Conservation (phyloP, 345 rosid genomes). For the Rubroshorea leprosula region DNA sequence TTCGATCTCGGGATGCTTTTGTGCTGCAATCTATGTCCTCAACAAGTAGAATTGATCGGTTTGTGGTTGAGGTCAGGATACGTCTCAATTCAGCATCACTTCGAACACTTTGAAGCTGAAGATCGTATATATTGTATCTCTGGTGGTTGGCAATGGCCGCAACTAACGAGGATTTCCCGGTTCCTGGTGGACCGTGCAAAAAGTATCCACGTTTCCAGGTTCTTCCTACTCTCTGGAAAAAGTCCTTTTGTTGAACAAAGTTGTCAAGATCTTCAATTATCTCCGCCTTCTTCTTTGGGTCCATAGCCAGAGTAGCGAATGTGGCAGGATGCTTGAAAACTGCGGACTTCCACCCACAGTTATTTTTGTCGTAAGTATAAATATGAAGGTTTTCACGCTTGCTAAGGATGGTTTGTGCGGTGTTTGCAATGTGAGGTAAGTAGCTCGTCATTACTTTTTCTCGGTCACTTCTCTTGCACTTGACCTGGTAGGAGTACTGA, state of each 20-base stretch:
- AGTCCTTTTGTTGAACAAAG: slow-evolving; percentile 4
- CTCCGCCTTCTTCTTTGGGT: background rate
- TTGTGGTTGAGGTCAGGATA: slow-evolving; percentile 7
- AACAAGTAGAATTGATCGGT: slow-evolving; percentile 45
- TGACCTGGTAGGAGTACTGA: slow-evolving; percentile 20
- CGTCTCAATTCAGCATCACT: slow-evolving; percentile 10
- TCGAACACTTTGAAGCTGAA: slow-evolving; percentile 7
- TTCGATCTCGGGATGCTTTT: background rate
- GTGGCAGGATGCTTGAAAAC: slow-evolving; percentile 11
- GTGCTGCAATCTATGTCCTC: slow-evolving; percentile 60
- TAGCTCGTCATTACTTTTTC: slow-evolving; percentile 10
- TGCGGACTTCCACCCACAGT: slow-evolving; percentile 1
- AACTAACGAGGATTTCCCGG: slow-evolving; percentile 13
- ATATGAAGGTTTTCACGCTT: slow-evolving; percentile 18
- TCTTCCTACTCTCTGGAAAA: slow-evolving; percentile 4
- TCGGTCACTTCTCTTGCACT: slow-evolving; percentile 12
- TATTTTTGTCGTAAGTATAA: slow-evolving; percentile 20
- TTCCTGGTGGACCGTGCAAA: slow-evolving; percentile 15
- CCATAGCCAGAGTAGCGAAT: slow-evolving; percentile 16
- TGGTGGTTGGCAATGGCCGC: slow-evolving; percentile 13
- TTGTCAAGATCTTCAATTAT: slow-evolving; percentile 12
- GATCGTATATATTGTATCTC: slow-evolving; percentile 14
- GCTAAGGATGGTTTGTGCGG: slow-evolving; percentile 15
- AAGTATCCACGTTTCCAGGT: slow-evolving; percentile 23
- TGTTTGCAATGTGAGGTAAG: slow-evolving; percentile 17